Evolutionary conservation across 257 asterid species (phyloP), one percentile per base, ranked within the genome.

Genomic region (Forsythia viridissima): DNA sequence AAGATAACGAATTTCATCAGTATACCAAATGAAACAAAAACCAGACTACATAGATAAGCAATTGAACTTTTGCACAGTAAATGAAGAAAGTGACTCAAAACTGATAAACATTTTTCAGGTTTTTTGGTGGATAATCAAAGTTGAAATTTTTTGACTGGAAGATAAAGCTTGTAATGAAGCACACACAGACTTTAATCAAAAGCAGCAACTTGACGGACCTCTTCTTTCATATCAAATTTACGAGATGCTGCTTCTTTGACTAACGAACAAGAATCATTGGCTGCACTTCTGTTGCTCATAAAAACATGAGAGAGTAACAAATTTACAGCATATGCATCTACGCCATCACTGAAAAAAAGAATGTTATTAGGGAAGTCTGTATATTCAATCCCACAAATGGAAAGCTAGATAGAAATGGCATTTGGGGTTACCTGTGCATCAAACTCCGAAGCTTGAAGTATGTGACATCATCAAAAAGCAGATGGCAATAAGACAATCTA

Each of bases 171-270:
- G 11, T 18, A 51, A 75, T 55, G 57, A 76, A 75, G 57, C 40
- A 71, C 55, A 59, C 57, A 81, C 8, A 76, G 80, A 57, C 36
- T 41, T 18, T 48, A 38, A 77, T 81, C 68, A 73, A 80, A 74
- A 81, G 83, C 48, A 78, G 85, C 69, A 52, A 73, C 21, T 70
- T 72, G 82, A 80, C 80, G 73, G 71, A 95, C 99, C 99, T 95
- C 99, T 85, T 92, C 99, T 88, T 93, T 95, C 93, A 95, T 92
- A 88, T 95, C 99, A 86, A 90, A 93, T 89, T 93, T 91, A 43
- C 96, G 97, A 81, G 91, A 89, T 13, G 96, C 92, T 71, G 93
- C 76, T 87, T 91, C 99, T 84, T 89, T 95, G 85, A 79, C 82
- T 59, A 95, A 59, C 67, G 98, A 93, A 81, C 81, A 80, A 69